These are phyloP conservation scores for Alternaria consortialis DNA, from an alignment of 2,329 filamentous ascomycete species.

Conservation along the genomic window DNA sequence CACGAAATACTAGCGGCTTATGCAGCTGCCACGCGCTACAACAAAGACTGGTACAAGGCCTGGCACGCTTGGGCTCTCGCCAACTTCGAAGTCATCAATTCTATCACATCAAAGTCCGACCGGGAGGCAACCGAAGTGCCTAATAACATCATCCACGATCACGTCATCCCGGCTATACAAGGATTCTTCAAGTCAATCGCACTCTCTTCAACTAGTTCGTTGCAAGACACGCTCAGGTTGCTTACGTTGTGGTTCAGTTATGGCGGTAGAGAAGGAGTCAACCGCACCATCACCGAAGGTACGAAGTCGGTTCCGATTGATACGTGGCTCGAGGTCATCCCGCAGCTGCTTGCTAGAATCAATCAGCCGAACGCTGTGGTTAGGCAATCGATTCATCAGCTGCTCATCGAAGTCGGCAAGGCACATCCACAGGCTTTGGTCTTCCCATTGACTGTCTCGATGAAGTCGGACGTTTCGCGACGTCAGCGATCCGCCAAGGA, in stretches of 20 bases:
- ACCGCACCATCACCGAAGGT: slow-evolving; percentile 85
- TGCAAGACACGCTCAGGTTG: slow-evolving; percentile 92
- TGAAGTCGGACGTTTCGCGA: slow-evolving; percentile 90
- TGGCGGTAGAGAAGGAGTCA: slow-evolving; percentile 87
- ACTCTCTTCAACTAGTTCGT: slow-evolving; percentile 86
- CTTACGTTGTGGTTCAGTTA: slow-evolving; percentile 97
- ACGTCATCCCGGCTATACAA: slow-evolving; percentile 92
- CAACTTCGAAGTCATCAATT: slow-evolving; percentile 97
- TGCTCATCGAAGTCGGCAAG: slow-evolving; percentile 91
- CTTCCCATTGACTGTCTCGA: slow-evolving; percentile 95
- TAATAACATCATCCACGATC: slow-evolving; percentile 76
- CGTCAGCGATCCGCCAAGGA: slow-evolving; percentile 87
- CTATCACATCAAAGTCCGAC: slow-evolving; percentile 73
- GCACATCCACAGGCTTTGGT: slow-evolving; percentile 96
- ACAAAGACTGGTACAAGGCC: slow-evolving; percentile 96
- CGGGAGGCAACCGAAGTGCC: slow-evolving; percentile 67
- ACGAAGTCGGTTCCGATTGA: slow-evolving; percentile 93
- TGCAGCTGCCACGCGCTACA: slow-evolving; percentile 89
- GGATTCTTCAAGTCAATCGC: slow-evolving; percentile 99
- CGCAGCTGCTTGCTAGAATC: slow-evolving; percentile 95
- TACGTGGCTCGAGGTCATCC: slow-evolving; percentile 98
- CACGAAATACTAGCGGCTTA: slow-evolving; percentile 92
- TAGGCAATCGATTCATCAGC: slow-evolving; percentile 87
- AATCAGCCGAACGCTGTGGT: slow-evolving; percentile 93
- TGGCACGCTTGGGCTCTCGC: slow-evolving; percentile 99